These are phyloP conservation scores for Wickerhamomyces sp. DNA, from an alignment of 1,139 yeast species.

Conservation along the genomic window DNA sequence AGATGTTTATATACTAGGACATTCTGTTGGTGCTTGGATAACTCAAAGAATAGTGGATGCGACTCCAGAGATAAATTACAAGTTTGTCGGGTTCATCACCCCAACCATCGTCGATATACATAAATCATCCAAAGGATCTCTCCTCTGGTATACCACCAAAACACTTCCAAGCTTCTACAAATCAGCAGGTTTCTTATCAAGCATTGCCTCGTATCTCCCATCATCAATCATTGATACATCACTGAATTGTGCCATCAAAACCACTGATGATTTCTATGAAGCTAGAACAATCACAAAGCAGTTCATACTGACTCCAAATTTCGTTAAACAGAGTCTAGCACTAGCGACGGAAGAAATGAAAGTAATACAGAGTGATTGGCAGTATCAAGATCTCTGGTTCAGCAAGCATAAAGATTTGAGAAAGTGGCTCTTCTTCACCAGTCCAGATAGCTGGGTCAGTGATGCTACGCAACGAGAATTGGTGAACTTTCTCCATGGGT, in stretches of 20 bases:
- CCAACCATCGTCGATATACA: constrained; percentile 61
- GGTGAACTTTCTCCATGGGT: constrained; percentile 31
- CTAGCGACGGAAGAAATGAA: constrained; percentile 57
- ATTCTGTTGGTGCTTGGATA: constrained; percentile 59
- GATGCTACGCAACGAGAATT: constrained; percentile 41
- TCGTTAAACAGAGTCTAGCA: constrained; percentile 47
- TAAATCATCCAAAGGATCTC: constrained; percentile 44
- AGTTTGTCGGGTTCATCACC: constrained; percentile 53
- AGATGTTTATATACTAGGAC: constrained; percentile 47
- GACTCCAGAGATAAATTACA: constrained; percentile 19
- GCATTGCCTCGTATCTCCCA: constrained; percentile 10
- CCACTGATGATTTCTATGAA: constrained; percentile 24
- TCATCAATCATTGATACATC: not conserved
- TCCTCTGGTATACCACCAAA: constrained; percentile 30
- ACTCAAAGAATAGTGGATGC: constrained; percentile 42
- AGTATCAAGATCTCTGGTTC: constrained; percentile 47
- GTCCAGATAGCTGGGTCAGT: constrained; percentile 57
- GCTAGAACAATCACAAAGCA: constrained; percentile 37
- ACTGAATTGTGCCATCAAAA: constrained; percentile 25
- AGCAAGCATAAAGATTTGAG: constrained; percentile 24
- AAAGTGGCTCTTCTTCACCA: constrained; percentile 55
- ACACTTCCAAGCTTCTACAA: constrained; percentile 28
- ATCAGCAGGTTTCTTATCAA: constrained; percentile 11
- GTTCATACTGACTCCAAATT: constrained; percentile 35
- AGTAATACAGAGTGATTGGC: constrained; percentile 38